phyloP scores from a whole-genome alignment of 2,329 filamentous ascomycete species.

The Mycosphaerelloides madeirae region DNA sequence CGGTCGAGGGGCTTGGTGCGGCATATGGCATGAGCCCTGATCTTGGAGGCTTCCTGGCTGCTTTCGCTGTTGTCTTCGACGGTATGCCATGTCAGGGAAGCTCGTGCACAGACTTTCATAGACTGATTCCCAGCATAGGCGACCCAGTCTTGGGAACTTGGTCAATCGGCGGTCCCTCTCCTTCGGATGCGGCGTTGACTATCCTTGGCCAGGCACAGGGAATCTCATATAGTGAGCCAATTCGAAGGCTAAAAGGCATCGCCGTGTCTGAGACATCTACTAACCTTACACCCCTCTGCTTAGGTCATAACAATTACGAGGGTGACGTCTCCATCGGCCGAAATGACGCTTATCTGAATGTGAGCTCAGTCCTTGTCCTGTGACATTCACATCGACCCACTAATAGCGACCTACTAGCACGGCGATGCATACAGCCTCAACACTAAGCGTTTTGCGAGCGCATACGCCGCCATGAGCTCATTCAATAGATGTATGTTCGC shows the following conservation, averaged over 20 bases:
- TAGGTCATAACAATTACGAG: conserved; percentile 37
- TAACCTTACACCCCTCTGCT: no score
- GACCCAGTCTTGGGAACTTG: conserved; percentile 15
- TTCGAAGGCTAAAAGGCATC: no score
- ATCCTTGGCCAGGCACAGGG: conserved; percentile 16
- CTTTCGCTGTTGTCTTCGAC: conserved; percentile 25
- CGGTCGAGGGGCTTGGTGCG: conserved; percentile 19
- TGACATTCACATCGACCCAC: no score
- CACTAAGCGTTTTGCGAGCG: conserved; percentile 12
- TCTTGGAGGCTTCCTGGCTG: conserved; percentile 25
- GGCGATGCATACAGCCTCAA: conserved; percentile 17
- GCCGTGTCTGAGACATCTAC: no score
- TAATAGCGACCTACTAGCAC: no score
- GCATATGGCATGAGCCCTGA: conserved; percentile 6
- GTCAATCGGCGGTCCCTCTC: conserved; percentile 27
- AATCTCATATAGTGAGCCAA: conserved; percentile 19
- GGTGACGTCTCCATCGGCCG: conserved; percentile 29
- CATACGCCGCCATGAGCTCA: conserved; percentile 5
- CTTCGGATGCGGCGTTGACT: conserved; percentile 4
- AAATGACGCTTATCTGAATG: conserved; percentile 18
- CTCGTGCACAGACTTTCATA: no score
- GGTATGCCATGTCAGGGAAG: no score
- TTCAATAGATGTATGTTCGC: neutral
- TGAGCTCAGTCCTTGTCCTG: no score
- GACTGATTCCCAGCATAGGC: no score